Base-by-base conservation (phyloP, 1,284 basidiomycete species). In the Cystobasidium sp. region DNA sequence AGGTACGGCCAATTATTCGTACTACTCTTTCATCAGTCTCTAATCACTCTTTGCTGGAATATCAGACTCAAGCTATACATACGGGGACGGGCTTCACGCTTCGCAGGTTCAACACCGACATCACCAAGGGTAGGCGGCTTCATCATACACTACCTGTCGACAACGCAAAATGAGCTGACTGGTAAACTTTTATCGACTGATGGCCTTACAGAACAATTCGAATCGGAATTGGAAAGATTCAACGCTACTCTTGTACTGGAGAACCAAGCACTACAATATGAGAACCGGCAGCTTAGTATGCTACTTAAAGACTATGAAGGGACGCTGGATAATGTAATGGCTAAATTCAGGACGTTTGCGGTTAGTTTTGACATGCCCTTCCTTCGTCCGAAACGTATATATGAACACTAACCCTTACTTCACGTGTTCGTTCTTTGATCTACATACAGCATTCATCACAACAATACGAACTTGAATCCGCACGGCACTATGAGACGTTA, bases 281-380 rank as follows among this genome's bases (percentile, higher is more conserved):
- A 99, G 83, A 97, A 98, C 85, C 94, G 92, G 82, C 94, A 97
- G 81, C 87, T 98, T 41, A 91, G 90, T 75, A 81, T 88, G 37
- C 85, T 99, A 37, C 84, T 99, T 73, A 94, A 94, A 79, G 97
- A 99, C 83, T 96, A 97, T 81, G 96, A 99, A 82, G 86, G 87
- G 76, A 97, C 95, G 0, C 87, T 99, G 84, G 95, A 98, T 81
- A 94, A 90, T 46, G 91, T 99, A 81, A 98, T 99, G 96, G 85
- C 88, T 74, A 97, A 97, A 84, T 98, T 98, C 82, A 88, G 95
- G 67, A 90, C 90, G 76, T 91, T 97, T 80, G 89, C 94, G 20
- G 94, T 97, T 81, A 81, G 93, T 87, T 18, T 37, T 41, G 18
- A 22, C 22, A 9, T 14, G 6, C 20, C 55, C 39, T 46, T n/a